These are phyloP conservation scores for Xylaria bambusicola DNA, from an alignment of 495 filamentous ascomycete species.

Conservation along the genomic window DNA sequence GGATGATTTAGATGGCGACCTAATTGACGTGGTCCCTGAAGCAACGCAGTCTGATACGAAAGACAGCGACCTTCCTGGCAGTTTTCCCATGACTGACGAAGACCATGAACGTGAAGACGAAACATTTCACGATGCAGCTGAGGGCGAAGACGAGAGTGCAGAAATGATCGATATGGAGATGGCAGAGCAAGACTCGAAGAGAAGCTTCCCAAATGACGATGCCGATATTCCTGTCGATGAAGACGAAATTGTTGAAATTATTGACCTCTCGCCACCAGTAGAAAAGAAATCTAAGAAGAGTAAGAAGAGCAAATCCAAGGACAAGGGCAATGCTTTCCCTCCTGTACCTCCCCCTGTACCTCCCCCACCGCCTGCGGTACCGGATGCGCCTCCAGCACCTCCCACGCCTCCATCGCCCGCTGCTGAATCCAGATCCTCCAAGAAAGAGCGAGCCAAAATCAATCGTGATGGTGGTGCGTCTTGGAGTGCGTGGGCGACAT, in stretches of 20 bases:
- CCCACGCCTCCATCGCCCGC: slow-evolving; percentile 44
- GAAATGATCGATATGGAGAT: slow-evolving; percentile 48
- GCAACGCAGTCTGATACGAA: slow-evolving; percentile 37
- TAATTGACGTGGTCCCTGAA: slow-evolving; percentile 27
- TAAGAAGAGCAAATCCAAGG: slow-evolving; percentile 40
- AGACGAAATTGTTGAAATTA: slow-evolving; percentile 47
- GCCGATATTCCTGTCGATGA: slow-evolving; percentile 33
- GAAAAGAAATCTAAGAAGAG: slow-evolving; percentile 47
- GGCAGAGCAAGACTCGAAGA: slow-evolving; percentile 2
- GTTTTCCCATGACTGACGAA: slow-evolving; percentile 43
- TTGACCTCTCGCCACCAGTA: slow-evolving; percentile 47
- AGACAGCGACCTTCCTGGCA: slow-evolving; percentile 55
- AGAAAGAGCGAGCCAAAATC: slow-evolving; percentile 49
- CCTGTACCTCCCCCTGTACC: slow-evolving; percentile 37
- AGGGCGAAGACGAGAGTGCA: slow-evolving; percentile 27
- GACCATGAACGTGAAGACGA: slow-evolving; percentile 6
- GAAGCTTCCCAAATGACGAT: slow-evolving; percentile 48
- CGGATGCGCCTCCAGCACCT: slow-evolving; percentile 50
- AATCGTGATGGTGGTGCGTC: slow-evolving; percentile 43
- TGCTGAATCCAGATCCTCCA: slow-evolving; percentile 40
- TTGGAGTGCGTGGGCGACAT: slow-evolving; percentile 48
- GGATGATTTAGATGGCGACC: slow-evolving; percentile 29
- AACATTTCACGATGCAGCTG: neutral
- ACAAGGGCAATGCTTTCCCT: slow-evolving; percentile 32
- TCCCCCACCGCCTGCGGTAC: slow-evolving; percentile 46